phyloP scores from a whole-genome alignment of 176 grass and related monocot genomes.

The Carex cristatella region DNA sequence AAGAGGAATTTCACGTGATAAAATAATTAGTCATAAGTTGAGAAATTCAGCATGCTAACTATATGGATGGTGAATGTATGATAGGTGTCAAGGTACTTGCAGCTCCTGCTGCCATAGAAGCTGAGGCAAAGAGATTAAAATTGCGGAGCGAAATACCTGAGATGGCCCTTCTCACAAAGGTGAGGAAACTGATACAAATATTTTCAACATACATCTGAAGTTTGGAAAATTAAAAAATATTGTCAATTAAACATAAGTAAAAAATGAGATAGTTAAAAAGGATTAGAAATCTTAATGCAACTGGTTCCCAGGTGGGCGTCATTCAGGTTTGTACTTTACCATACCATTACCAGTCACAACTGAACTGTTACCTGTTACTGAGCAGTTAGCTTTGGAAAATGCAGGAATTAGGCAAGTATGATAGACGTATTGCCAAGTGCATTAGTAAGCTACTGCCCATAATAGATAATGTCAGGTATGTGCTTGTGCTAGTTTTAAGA shows the following conservation, averaged over 20 bases:
- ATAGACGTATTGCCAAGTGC: slow-evolving; percentile 59
- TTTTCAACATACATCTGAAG: background rate
- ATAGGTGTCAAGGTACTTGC: slow-evolving; percentile 72
- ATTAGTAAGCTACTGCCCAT: slow-evolving; percentile 63
- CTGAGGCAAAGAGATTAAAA: slow-evolving; percentile 49
- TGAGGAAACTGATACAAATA: slow-evolving; percentile 3
- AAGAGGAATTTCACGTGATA: background rate
- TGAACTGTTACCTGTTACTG: background rate
- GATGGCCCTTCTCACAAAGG: slow-evolving; percentile 52
- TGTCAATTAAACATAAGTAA: background rate
- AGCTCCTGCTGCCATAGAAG: slow-evolving; percentile 54
- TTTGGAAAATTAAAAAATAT: background rate
- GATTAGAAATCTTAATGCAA: background rate
- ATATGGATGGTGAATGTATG: slow-evolving; percentile 13
- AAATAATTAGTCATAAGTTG: background rate
- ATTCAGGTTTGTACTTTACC: background rate
- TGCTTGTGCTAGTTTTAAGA: background rate
- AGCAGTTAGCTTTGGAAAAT: slow-evolving; percentile 8
- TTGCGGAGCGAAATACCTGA: slow-evolving; percentile 58
- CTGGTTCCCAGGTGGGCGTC: background rate
- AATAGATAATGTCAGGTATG: slow-evolving; percentile 58
- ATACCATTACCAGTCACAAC: background rate
- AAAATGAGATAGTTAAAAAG: background rate
- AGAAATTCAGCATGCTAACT: slow-evolving; percentile 6
- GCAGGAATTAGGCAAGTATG: slow-evolving; percentile 54